Conservation (phyloP, 2,329 filamentous ascomycete species). For the Diaporthe citri region DNA sequence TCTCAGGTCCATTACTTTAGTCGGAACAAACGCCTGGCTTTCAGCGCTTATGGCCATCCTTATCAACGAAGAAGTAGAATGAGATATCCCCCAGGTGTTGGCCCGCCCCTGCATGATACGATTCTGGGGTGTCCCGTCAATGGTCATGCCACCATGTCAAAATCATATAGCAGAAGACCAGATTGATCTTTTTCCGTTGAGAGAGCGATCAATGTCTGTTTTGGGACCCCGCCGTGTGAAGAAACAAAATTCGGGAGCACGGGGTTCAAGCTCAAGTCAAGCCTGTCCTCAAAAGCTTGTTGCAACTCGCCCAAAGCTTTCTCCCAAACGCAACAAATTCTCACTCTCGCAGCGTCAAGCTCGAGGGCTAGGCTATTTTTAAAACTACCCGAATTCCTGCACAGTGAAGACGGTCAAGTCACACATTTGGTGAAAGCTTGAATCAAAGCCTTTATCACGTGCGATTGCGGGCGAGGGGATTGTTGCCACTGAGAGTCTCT, state of each 20-base stretch:
- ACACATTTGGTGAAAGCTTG: not conserved
- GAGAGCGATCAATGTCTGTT: not conserved
- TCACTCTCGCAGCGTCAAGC: not conserved
- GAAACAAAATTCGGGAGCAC: not conserved
- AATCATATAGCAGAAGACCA: not conserved
- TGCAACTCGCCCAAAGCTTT: not conserved
- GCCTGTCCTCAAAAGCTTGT: not conserved
- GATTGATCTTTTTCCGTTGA: not conserved
- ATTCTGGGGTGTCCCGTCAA: not conserved
- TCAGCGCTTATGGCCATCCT: not conserved
- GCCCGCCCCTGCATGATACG: not conserved
- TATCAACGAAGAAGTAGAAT: not conserved
- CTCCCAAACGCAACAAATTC: not conserved
- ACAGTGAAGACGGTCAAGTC: too few species aligned
- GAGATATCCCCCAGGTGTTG: not conserved
- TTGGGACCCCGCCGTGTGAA: not conserved
- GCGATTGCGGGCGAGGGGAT: too few species aligned
- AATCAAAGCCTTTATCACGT: not conserved
- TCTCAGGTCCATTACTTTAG: not conserved
- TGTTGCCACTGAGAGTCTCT: not conserved
- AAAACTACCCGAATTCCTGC: not conserved
- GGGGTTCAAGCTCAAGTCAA: not conserved
- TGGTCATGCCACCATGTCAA: not conserved
- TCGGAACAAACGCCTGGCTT: not conserved
- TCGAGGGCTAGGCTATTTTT: not conserved